Evolutionary conservation across 2,329 filamentous ascomycete species (phyloP).

Genomic region (Alternaria conjuncta): DNA sequence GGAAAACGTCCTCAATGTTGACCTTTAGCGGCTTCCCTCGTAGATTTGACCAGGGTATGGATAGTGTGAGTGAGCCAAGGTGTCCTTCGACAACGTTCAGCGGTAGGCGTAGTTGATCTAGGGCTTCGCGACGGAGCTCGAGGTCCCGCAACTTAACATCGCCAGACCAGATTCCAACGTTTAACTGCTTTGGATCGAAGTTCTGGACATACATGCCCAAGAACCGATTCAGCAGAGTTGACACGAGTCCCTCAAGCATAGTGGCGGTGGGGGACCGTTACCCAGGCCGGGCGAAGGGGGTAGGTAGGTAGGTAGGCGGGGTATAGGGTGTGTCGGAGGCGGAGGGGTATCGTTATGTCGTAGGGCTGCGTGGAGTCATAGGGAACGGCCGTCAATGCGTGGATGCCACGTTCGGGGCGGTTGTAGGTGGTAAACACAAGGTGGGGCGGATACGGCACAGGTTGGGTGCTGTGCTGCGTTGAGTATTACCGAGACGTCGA

Average conservation of each 20-base stretch:
- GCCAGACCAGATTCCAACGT: conserved; percentile 98
- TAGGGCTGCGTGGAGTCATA: conserved; percentile 43
- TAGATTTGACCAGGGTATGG: conserved; percentile 97
- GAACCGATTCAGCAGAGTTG: conserved; percentile 97
- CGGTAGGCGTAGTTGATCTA: conserved; percentile 95
- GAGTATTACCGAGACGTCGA: conserved; percentile 20
- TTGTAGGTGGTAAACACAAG: conserved; percentile 35
- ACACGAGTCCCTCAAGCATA: conserved; percentile 97
- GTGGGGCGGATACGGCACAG: conserved; percentile 23
- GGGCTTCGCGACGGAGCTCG: conserved; percentile 89
- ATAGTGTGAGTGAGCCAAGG: conserved; percentile 86
- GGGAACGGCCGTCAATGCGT: conserved; percentile 26
- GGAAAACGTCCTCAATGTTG: conserved; percentile 94
- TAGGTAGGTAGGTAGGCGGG: conserved; percentile 11
- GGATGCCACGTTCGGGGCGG: conserved; percentile 25
- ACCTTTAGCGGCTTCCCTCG: conserved; percentile 93
- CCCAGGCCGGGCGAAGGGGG: conserved; percentile 66
- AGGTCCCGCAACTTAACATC: conserved; percentile 95
- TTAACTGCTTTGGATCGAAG: conserved; percentile 96
- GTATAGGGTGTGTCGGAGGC: conserved; percentile 26
- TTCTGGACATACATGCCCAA: conserved; percentile 99
- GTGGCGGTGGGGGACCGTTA: conserved; percentile 67
- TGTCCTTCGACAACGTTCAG: conserved; percentile 97
- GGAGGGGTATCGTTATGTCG: conserved; percentile 36
- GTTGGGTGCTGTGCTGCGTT: conserved; percentile 27